phyloP scores from a whole-genome alignment of 495 filamentous ascomycete genomes.

The Bombardia bombarda region DNA sequence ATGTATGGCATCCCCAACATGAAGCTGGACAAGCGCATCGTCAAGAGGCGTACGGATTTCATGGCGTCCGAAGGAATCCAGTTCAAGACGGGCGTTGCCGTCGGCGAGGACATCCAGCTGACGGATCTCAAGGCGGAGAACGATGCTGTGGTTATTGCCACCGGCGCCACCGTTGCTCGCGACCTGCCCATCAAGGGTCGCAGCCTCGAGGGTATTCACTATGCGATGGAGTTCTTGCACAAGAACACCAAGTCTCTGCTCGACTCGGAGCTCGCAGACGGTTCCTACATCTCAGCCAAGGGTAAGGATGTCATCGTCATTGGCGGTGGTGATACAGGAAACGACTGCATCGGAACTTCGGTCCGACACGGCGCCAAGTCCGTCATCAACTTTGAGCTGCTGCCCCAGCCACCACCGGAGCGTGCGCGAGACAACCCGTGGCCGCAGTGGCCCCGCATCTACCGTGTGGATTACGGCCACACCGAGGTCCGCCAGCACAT shows the following conservation, averaged over 20 bases:
- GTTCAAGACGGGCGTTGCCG: constrained; percentile 67
- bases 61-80: constrained; percentile 88
- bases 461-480: constrained; percentile 97
- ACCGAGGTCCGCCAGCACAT: constrained; percentile 94
- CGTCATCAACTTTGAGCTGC: constrained; percentile 94
- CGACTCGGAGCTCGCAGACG: constrained; percentile 81
- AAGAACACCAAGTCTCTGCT: constrained; percentile 98
- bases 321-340: constrained; percentile 96
- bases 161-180: constrained; percentile 93
- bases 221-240: constrained; percentile 98
- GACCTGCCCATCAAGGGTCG: constrained; percentile 91
- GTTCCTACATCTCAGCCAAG: constrained; percentile 91
- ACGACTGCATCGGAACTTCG: constrained; percentile 98
- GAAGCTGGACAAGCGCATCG: constrained; percentile 99
- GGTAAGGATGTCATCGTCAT: constrained; percentile 97
- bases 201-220: constrained; percentile 90
- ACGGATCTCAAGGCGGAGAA: constrained; percentile 66
- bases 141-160: constrained; percentile 89
- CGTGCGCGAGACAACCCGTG: constrained; percentile 96
- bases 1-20: constrained; percentile 99
- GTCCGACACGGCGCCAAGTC: constrained; percentile 96
- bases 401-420: constrained; percentile 90
- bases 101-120: constrained; percentile 76
- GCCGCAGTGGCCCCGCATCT: constrained; percentile 99
- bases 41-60: constrained; percentile 92